Evolutionary conservation across 805 yeast genomes (phyloP).

Genomic region (Wickerhamomyces ciferrii): DNA sequence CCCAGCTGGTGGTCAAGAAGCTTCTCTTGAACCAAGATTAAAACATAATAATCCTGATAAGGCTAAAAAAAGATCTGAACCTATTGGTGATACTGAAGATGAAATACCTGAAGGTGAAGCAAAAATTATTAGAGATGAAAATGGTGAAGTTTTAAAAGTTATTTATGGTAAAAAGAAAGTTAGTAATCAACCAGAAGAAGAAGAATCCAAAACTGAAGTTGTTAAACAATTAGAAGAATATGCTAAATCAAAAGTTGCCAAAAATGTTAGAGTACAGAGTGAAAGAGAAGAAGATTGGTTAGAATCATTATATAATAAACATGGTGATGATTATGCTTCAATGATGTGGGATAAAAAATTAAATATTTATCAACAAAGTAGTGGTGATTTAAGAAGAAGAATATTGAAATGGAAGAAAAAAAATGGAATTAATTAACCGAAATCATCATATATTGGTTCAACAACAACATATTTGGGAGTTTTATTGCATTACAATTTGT

Average conservation of each 20-base stretch:
- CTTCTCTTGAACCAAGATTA: conserved; percentile 35
- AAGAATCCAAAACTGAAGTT: conserved; percentile 43
- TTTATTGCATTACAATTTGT: too few species aligned
- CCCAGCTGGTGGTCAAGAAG: conserved; percentile 80
- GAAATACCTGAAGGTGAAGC: conserved; percentile 78
- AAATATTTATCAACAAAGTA: conserved; percentile 76
- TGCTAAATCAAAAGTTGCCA: conserved; percentile 37
- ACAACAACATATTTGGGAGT: background rate
- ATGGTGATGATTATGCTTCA: conserved; percentile 82
- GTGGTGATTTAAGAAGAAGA: conserved; percentile 77
- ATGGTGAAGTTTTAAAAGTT: conserved; percentile 61
- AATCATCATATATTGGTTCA: background rate
- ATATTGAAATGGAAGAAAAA: conserved; percentile 63
- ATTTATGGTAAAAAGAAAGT: conserved; percentile 63
- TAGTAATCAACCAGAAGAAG: conserved; percentile 25
- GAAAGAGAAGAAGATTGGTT: conserved; percentile 78
- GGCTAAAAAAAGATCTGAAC: conserved; percentile 7
- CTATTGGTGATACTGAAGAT: conserved; percentile 28
- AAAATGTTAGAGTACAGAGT: conserved; percentile 51
- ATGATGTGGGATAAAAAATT: conserved; percentile 92
- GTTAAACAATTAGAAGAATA: conserved; percentile 64
- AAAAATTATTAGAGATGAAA: conserved; percentile 62
- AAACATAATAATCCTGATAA: conserved; percentile 23
- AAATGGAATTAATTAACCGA: conserved; percentile 25
- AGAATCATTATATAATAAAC: conserved; percentile 53